These are phyloP conservation scores for Mortierella polycephala DNA, from an alignment of 371 early-diverging fungal genomes.

Conservation along the genomic window DNA sequence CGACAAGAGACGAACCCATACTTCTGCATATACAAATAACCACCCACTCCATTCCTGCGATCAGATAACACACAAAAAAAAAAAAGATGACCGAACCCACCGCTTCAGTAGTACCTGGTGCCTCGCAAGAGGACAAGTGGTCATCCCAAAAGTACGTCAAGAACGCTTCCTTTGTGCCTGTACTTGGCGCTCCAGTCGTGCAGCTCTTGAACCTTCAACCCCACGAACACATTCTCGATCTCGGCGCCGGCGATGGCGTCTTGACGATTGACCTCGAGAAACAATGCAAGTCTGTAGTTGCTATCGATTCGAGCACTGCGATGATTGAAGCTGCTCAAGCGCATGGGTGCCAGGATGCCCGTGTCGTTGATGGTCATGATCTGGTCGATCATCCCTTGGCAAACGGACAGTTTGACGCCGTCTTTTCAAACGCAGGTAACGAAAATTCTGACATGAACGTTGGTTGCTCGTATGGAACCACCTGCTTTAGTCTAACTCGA, in stretches of 20 bases:
- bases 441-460: neutral
- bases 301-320: slow-evolving; percentile 67
- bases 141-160: slow-evolving; percentile 61
- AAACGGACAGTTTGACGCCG: slow-evolving; percentile 65
- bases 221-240: slow-evolving; percentile 68
- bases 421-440: slow-evolving; percentile 71
- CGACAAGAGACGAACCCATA: no score
- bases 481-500: neutral
- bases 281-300: slow-evolving; percentile 63
- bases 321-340: slow-evolving; percentile 68
- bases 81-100: neutral
- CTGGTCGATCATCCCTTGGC: slow-evolving; percentile 58
- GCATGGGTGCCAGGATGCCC: slow-evolving; percentile 45
- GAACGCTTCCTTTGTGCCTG: slow-evolving; percentile 71
- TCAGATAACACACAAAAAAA: neutral
- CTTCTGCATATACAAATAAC: no score
- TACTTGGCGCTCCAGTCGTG: slow-evolving; percentile 62
- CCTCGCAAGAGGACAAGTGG: slow-evolving; percentile 56
- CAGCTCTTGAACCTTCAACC: slow-evolving; percentile 61
- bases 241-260: slow-evolving; percentile 81
- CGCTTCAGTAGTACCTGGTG: neutral
- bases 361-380: slow-evolving; percentile 68
- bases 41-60: neutral
- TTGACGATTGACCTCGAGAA: slow-evolving; percentile 64
- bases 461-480: neutral